phyloP scores from a whole-genome alignment of 768 basidiomycete species.

The Suillus occidentalis region DNA sequence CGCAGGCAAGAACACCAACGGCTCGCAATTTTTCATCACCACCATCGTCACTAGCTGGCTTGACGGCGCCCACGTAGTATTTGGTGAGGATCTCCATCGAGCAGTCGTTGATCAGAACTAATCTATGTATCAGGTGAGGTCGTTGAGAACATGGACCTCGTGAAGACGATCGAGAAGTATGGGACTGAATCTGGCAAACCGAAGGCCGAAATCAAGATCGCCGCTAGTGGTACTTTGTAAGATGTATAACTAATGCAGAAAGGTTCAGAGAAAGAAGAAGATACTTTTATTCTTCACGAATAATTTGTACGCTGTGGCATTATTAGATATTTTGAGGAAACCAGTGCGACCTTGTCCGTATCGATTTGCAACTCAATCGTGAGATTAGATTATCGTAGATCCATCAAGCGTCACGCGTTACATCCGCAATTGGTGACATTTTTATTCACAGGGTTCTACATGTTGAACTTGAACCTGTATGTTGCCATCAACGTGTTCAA shows the following conservation, averaged over 20 bases:
- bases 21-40: conserved; percentile 90
- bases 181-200: conserved; percentile 44
- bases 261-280: conserved; percentile 6
- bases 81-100: conserved; percentile 49
- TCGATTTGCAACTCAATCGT: not conserved
- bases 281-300: conserved; percentile 6
- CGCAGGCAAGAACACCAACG: conserved; percentile 80
- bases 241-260: not conserved
- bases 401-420: not conserved
- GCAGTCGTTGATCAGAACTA: not conserved
- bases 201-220: conserved; percentile 48
- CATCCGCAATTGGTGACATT: not conserved
- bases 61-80: conserved; percentile 83
- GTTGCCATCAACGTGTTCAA: not conserved
- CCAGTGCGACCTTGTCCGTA: not conserved
- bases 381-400: not conserved
- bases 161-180: conserved; percentile 42
- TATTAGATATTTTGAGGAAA: conserved; percentile 4
- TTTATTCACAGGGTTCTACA: not conserved
- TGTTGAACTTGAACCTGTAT: too few relatives aligned
- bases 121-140: conserved; percentile 51
- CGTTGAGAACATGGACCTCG: conserved; percentile 58
- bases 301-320: conserved; percentile 8
- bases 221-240: conserved; percentile 46
- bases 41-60: conserved; percentile 78